Percentiles rank a stretch among this genome's conserved stretches.
These are phyloP conservation scores for Pharnaceum exiguum DNA, from an alignment of 148 eudicot genomes.

Conservation along the genomic window DNA sequence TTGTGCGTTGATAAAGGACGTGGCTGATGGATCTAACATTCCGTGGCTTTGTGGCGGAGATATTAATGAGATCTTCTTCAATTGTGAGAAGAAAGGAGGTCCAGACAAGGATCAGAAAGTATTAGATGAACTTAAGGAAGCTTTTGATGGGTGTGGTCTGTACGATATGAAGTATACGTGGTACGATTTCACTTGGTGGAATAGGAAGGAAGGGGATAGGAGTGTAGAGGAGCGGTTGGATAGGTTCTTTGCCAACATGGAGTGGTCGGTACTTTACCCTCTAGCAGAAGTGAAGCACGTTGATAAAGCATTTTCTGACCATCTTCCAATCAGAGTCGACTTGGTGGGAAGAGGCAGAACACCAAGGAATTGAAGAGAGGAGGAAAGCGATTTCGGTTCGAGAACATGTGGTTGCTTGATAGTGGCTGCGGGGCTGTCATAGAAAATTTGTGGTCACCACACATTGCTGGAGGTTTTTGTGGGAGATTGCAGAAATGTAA, in stretches of 20 bases:
- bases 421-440: not conserved
- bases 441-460: not conserved
- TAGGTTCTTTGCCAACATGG: not conserved
- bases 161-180: not conserved
- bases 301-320: not conserved
- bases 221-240: not conserved
- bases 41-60: not conserved
- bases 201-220: not conserved
- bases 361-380: not conserved
- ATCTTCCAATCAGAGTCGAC: not conserved
- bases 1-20: not conserved
- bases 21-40: not conserved
- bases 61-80: not conserved
- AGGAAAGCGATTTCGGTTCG: not conserved
- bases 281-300: not conserved
- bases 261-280: not conserved
- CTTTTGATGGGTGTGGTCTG: not conserved
- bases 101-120: not conserved
- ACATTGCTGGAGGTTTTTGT: not conserved
- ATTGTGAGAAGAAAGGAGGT: not conserved
- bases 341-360: not conserved
- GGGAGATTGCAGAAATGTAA: not conserved
- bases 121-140: not conserved
- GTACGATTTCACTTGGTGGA: not conserved
- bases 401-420: not conserved